phyloP scores from a whole-genome alignment of 169 alveolate genomes.

The Pseudocohnilembus persalinus region DNA sequence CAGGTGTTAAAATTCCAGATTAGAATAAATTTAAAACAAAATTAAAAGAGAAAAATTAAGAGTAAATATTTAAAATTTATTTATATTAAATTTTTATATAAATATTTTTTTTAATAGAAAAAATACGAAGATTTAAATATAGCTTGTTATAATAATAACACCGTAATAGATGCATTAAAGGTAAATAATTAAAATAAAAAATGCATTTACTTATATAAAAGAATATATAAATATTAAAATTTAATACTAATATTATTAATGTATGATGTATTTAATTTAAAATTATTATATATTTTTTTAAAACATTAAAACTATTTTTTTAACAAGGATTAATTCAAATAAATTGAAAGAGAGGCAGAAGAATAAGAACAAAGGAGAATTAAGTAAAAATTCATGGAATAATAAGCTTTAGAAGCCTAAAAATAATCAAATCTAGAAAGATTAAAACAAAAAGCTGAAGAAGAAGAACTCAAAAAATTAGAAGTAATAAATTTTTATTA shows the following conservation, averaged over 20 bases:
- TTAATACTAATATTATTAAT: too few species aligned
- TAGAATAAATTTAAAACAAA: too few species aligned
- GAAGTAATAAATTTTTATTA: not conserved
- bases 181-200: not conserved
- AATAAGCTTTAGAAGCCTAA: not conserved
- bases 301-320: too few species aligned
- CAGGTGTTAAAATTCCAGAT: not conserved
- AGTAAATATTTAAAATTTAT: not conserved
- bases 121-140: not conserved
- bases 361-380: not conserved
- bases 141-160: not conserved
- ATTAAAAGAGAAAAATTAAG: not conserved
- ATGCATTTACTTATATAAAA: too few species aligned
- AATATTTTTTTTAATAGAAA: not conserved
- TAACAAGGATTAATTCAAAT: not conserved
- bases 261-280: too few species aligned
- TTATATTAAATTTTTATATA: too few species aligned
- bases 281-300: too few species aligned
- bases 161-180: not conserved
- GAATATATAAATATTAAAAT: too few species aligned
- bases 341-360: not conserved
- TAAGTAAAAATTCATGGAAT: not conserved
- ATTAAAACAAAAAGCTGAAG: not conserved
- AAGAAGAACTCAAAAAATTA: not conserved
- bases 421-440: not conserved